phyloP scores from a whole-genome alignment of 768 basidiomycete species.

The Phanerodontia chrysosporium region DNA sequence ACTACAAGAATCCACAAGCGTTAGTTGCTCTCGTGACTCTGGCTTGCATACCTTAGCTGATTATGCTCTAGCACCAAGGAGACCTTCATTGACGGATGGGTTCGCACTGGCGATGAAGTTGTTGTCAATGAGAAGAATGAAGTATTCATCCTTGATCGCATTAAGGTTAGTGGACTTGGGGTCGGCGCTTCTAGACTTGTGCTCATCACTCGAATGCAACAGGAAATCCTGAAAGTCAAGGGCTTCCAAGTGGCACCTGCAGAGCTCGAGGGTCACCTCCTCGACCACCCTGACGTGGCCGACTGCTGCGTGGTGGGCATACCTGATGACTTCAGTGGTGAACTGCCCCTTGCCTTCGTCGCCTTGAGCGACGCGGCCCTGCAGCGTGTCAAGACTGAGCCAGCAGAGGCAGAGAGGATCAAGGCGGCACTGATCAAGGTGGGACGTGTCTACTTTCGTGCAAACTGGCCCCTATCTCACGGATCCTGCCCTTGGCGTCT shows the following conservation, averaged over 20 bases:
- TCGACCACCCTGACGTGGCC: constrained; percentile 41
- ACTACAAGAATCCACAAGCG: constrained; percentile 59
- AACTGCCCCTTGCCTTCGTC: constrained; percentile 67
- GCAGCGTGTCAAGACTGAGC: constrained; percentile 28
- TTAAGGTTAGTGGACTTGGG: constrained; percentile 42
- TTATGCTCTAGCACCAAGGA: constrained; percentile 48
- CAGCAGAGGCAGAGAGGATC: constrained; percentile 31
- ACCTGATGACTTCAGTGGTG: constrained; percentile 70
- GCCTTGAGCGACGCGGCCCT: constrained; percentile 43
- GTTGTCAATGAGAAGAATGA: constrained; percentile 50
- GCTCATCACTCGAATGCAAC: constrained; percentile 16
- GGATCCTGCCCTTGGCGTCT: not conserved
- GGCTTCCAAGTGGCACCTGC: constrained; percentile 54
- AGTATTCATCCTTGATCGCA: constrained; percentile 56
- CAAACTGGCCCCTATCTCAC: not conserved
- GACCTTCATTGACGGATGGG: constrained; percentile 65
- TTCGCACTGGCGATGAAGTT: constrained; percentile 64
- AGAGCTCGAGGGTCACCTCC: constrained; percentile 32
- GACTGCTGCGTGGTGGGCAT: constrained; percentile 43
- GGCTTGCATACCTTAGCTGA: not conserved
- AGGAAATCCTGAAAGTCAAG: constrained; percentile 67
- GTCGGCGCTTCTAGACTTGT: not conserved
- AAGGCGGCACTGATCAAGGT: constrained; percentile 54
- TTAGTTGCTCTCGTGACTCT: constrained; percentile 28
- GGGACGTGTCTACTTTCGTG: not conserved